Conservation (phyloP, 768 basidiomycete species). For the Dioszegia crocea region DNA sequence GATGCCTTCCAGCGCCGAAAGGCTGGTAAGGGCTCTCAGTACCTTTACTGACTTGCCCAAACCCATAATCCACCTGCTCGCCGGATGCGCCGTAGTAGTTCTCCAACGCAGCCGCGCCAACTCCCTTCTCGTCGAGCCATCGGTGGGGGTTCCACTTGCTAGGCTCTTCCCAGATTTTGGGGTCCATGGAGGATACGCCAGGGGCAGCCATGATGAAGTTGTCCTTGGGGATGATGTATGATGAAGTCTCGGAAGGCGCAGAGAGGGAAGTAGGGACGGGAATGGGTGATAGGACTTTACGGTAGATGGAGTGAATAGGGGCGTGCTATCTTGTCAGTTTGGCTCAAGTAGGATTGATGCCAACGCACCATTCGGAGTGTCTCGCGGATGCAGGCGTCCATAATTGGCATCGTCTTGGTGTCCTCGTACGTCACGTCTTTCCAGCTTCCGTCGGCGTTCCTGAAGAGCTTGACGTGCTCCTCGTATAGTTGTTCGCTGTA, state of each 20-base stretch:
- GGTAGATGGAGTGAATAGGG: conserved; percentile 52
- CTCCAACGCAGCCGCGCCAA: conserved; percentile 71
- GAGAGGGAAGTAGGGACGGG: conserved; percentile 74
- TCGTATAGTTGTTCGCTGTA: conserved; percentile 54
- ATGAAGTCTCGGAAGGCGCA: conserved; percentile 61
- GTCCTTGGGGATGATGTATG: conserved; percentile 84
- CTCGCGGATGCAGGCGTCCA: conserved; percentile 88
- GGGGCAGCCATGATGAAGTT: conserved; percentile 86
- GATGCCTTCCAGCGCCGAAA: conserved; percentile 92
- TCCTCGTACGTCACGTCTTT: conserved; percentile 80
- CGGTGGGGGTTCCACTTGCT: conserved; percentile 70
- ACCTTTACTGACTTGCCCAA: conserved; percentile 90
- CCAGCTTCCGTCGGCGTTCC: conserved; percentile 72
- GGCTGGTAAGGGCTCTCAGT: conserved; percentile 95
- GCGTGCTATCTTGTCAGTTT: conserved; percentile 17
- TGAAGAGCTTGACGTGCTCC: conserved; percentile 81
- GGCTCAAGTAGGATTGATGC: neutral
- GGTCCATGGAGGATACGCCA: conserved; percentile 81
- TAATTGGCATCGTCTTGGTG: conserved; percentile 68
- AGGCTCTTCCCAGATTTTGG: conserved; percentile 70
- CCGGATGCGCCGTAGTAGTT: conserved; percentile 60
- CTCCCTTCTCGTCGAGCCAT: conserved; percentile 80
- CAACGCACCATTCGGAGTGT: conserved; percentile 51
- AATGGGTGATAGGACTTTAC: conserved; percentile 81
- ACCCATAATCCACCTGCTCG: conserved; percentile 94